phyloP scores from a whole-genome alignment of 2,329 filamentous ascomycete species.

The Fusarium liriodendri region DNA sequence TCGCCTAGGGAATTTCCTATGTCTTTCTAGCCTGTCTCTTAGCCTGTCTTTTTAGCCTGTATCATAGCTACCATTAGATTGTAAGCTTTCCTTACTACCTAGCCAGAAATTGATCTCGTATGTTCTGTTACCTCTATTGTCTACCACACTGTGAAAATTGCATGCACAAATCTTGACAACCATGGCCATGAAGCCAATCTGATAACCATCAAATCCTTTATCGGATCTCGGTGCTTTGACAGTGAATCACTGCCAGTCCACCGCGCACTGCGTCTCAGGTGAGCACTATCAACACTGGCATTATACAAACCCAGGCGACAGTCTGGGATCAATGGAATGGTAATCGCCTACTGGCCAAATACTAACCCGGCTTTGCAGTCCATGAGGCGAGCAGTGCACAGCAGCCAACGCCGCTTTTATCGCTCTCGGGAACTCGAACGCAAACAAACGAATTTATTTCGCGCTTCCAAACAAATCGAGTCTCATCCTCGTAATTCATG shows the following conservation, averaged over 20 bases:
- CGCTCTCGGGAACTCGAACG: not conserved
- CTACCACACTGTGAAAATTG: not conserved
- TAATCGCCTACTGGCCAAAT: not conserved
- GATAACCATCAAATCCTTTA: not conserved
- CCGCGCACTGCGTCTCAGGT: not conserved
- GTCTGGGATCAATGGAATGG: not conserved
- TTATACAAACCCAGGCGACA: not conserved
- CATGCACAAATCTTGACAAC: not conserved
- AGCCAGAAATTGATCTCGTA: not conserved
- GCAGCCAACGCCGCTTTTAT: not conserved
- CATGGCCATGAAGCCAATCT: not conserved
- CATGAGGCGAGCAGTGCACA: not conserved
- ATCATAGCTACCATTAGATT: not conserved
- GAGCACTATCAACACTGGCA: not conserved
- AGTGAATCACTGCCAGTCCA: not conserved
- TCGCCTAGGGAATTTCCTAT: constrained; percentile 18
- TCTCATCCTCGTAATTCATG: not conserved
- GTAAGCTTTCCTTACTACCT: not conserved
- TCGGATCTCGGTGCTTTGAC: not conserved
- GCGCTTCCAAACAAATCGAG: not conserved
- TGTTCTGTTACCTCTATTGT: not conserved
- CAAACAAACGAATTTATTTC: not conserved
- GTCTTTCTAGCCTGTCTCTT: not conserved
- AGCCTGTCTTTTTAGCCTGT: not conserved
- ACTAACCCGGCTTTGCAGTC: not conserved